Percentiles rank a stretch among this genome's conserved stretches.
Conservation (phyloP, 73 alveolate genomes). For the Tetrahymena borealis region DNA sequence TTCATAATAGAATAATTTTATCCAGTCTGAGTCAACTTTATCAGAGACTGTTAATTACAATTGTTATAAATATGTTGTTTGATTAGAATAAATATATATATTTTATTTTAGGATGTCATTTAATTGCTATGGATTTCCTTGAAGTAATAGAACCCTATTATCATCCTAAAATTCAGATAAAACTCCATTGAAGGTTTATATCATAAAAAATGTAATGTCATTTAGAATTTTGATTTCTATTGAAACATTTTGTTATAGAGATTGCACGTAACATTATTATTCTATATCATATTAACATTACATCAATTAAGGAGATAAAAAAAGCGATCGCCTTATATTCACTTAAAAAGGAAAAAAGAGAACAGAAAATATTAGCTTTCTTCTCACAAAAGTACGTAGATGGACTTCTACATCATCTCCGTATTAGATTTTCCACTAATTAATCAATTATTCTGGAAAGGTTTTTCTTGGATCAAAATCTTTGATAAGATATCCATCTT, state of each 20-base stretch:
- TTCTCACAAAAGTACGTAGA: background rate
- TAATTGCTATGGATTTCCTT: background rate
- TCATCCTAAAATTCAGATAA: background rate
- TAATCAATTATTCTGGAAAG: background rate
- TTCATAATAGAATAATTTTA: background rate
- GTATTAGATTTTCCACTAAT: background rate
- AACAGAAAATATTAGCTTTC: background rate
- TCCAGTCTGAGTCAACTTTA: background rate
- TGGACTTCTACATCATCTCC: background rate
- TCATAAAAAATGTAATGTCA: background rate
- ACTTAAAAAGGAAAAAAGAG: background rate
- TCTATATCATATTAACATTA: background rate
- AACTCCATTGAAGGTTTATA: background rate
- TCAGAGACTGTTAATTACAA: background rate
- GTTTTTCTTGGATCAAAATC: background rate
- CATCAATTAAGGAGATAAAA: background rate
- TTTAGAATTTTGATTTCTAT: background rate
- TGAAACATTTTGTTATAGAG: background rate
- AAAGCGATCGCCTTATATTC: background rate
- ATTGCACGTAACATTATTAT: background rate
- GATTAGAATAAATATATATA: background rate
- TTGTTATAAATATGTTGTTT: background rate
- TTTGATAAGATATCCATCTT: no score
- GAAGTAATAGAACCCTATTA: background rate
- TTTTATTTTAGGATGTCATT: background rate